Evolutionary conservation across 495 filamentous ascomycete species (phyloP), one percentile per base, ranked within the genome.

Genomic region (Penicillium cataractarum): DNA sequence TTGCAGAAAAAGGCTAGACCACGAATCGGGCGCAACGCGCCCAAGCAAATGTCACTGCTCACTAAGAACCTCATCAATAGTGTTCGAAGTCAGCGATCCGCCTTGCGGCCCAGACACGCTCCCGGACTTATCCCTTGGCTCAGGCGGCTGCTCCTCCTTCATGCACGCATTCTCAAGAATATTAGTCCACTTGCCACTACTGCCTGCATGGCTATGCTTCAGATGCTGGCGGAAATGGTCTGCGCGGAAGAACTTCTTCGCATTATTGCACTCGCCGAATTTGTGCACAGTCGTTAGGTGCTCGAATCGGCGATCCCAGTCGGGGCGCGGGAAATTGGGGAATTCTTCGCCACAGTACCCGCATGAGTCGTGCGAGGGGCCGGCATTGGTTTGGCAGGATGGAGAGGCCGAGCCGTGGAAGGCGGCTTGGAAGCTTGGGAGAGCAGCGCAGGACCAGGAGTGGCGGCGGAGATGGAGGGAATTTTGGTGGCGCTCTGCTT

Each of bases 111-210:
- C 66, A 29, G 58, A n/a, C 1, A 35, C 33, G 15, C 46, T 22
- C 13, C 32, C 27, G 29, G 39, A n/a, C 22, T 57, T 65, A 60
- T 76, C 74, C 35, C 71, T 66, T 3, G 74, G 70, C 55, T 80
- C 78, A 1, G 75, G 74, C 2, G 81, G 82, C 29, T 85, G 80
- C 74, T 98, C 94, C 64, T 97, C 93, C 76, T 93, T 90, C 94
- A 97, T 96, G 75, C 95, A 98, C 32, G 93, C 92, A 70, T 91
- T 96, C 71, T 99, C 95, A 44, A 99, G 78, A 80, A 96, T 94
- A 74, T 99, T 99, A 21, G 95, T 99, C 95, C 96, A 98, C 73
- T 98, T 98, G 24, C 95, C 95, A 76, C 93, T 97, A 2, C 92
- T 94, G 13, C 95, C 96, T 7, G 90, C 92, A 76, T 99, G 95